Evolutionary conservation across 2,329 filamentous ascomycete species (phyloP).

Genomic region (Acrocalymma vagum): DNA sequence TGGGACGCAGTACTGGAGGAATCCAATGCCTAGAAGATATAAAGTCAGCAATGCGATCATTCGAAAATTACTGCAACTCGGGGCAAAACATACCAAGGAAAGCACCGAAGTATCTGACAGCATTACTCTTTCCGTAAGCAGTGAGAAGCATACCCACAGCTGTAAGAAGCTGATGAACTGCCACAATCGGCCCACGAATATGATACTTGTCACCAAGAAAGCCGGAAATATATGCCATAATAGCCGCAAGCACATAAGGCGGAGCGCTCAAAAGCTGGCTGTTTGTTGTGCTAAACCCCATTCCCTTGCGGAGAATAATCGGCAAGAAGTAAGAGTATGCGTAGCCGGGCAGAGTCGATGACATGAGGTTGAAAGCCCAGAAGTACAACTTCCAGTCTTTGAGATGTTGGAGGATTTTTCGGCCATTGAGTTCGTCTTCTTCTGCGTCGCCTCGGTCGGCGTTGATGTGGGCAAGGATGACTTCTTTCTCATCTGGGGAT

Average conservation of each 20-base stretch:
- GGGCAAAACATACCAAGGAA: slow-evolving; percentile 32
- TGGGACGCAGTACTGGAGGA: slow-evolving; percentile 25
- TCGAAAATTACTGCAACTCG: not conserved
- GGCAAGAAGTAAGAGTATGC: slow-evolving; percentile 37
- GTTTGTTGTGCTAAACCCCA: slow-evolving; percentile 25
- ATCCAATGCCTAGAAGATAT: not conserved
- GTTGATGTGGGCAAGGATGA: slow-evolving; percentile 30
- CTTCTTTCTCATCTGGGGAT: slow-evolving; percentile 21
- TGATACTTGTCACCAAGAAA: slow-evolving; percentile 35
- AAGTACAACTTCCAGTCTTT: slow-evolving; percentile 32
- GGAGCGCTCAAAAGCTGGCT: slow-evolving; percentile 32
- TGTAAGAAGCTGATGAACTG: slow-evolving; percentile 24
- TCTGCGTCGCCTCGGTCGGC: slow-evolving; percentile 34
- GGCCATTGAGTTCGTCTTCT: slow-evolving; percentile 27
- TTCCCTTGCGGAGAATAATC: slow-evolving; percentile 34
- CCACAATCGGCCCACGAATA: slow-evolving; percentile 32
- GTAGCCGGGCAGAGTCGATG: slow-evolving; percentile 31
- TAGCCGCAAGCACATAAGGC: slow-evolving; percentile 29
- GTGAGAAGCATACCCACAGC: slow-evolving; percentile 35
- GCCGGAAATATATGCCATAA: slow-evolving; percentile 31
- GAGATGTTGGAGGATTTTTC: slow-evolving; percentile 25
- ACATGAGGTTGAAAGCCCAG: slow-evolving; percentile 32
- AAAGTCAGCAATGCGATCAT: not conserved
- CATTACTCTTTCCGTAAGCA: slow-evolving; percentile 29
- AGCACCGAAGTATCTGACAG: slow-evolving; percentile 33